Evolutionary conservation across 2,329 filamentous ascomycete species (phyloP).

Genomic region (Aspergillus piperis): DNA sequence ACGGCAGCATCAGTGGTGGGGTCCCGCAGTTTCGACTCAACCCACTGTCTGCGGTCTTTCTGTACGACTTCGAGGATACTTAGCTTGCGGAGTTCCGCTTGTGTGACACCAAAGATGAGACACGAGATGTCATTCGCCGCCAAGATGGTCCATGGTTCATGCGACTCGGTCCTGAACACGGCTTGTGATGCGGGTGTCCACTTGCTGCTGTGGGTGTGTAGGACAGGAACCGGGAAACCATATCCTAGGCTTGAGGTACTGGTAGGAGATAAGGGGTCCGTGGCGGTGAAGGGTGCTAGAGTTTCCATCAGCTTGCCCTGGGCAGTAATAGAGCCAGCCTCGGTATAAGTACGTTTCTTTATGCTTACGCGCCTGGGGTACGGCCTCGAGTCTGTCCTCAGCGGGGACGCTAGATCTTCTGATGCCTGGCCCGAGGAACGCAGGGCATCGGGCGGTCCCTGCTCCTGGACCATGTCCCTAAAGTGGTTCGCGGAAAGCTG

Average conservation of each 20-base stretch:
- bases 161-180: slow-evolving; percentile 93
- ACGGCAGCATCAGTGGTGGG: slow-evolving; percentile 55
- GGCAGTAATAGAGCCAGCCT: slow-evolving; percentile 71
- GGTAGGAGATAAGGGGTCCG: slow-evolving; percentile 48
- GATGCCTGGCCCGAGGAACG: slow-evolving; percentile 32
- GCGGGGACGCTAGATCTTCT: slow-evolving; percentile 35
- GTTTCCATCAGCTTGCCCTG: slow-evolving; percentile 84
- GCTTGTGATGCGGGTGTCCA: slow-evolving; percentile 91
- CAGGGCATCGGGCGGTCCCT: slow-evolving; percentile 24
- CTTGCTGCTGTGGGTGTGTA: slow-evolving; percentile 87
- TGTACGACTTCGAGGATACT: slow-evolving; percentile 94
- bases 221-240: slow-evolving; percentile 51
- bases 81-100: slow-evolving; percentile 88
- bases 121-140: slow-evolving; percentile 96
- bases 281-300: slow-evolving; percentile 72
- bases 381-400: slow-evolving; percentile 36
- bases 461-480: slow-evolving; percentile 25
- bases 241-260: slow-evolving; percentile 38
- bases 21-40: slow-evolving; percentile 78
- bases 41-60: slow-evolving; percentile 83
- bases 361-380: slow-evolving; percentile 66
- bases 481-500: slow-evolving; percentile 22
- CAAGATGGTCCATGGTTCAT: slow-evolving; percentile 91
- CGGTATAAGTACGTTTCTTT: slow-evolving; percentile 88
- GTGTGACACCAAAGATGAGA: slow-evolving; percentile 98